Conservation (phyloP, 1,284 basidiomycete genomes). For the Rhodofomes roseus region DNA sequence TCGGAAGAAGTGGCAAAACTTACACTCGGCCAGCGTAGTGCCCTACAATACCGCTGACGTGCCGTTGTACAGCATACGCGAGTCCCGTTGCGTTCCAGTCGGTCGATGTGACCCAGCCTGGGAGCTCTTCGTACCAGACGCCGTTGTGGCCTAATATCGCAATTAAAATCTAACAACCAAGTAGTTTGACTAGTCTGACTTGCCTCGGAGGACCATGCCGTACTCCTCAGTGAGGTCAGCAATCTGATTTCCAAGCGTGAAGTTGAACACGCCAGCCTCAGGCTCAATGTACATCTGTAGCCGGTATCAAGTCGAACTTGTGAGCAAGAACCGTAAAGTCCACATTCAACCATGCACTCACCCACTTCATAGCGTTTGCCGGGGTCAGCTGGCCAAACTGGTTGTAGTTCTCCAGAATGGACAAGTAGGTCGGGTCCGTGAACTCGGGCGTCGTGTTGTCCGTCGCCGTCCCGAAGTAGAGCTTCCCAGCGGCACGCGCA, state of each 20-base stretch:
- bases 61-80: constrained; percentile 40
- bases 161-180: not conserved
- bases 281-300: constrained; percentile 38
- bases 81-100: constrained; percentile 41
- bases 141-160: constrained; percentile 37
- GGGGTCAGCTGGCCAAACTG: constrained; percentile 51
- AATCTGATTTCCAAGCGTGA: constrained; percentile 42
- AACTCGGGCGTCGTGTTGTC: constrained; percentile 46
- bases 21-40: constrained; percentile 50
- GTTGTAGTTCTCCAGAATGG: constrained; percentile 36
- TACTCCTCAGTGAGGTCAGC: constrained; percentile 42
- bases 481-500: constrained; percentile 46
- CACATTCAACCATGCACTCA: constrained; percentile 13
- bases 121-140: constrained; percentile 55
- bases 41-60: constrained; percentile 43
- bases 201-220: constrained; percentile 32
- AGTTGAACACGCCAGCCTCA: constrained; percentile 43
- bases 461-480: constrained; percentile 57
- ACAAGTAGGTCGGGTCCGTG: constrained; percentile 40
- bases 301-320: not conserved
- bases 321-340: not conserved
- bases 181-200: not conserved
- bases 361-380: constrained; percentile 58
- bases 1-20: constrained; percentile 15
- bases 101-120: constrained; percentile 44